Conservation (phyloP, 225 moss, liverwort and hornwort genomes). For the Thuidium tamariscinum region DNA sequence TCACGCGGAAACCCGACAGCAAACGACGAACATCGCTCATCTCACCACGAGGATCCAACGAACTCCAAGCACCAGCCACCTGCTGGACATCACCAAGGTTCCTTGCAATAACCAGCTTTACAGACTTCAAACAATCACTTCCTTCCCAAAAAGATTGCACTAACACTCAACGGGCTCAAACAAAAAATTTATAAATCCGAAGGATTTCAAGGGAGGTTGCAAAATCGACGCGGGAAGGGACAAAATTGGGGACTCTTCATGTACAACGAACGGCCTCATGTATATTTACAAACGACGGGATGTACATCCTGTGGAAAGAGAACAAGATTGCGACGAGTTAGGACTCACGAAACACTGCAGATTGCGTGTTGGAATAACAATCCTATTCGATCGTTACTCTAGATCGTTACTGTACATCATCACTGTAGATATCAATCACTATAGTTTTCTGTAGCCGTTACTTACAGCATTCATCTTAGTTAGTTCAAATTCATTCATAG, state of each 20-base stretch:
- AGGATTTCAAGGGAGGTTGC: background rate
- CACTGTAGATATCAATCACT: too few relatives aligned
- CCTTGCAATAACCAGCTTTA: constrained; percentile 93
- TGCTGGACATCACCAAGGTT: constrained; percentile 88
- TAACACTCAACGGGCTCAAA: background rate
- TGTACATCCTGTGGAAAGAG: background rate
- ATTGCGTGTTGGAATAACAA: too few relatives aligned
- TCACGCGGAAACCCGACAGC: constrained; percentile 59
- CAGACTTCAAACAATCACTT: background rate
- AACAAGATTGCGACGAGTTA: background rate
- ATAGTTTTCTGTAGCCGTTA: too few relatives aligned
- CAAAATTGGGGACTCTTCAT: constrained; percentile 22
- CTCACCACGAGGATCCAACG: constrained; percentile 55
- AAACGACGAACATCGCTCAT: constrained; percentile 74
- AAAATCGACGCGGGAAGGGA: background rate
- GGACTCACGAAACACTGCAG: background rate
- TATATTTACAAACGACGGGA: constrained; percentile 14
- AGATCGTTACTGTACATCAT: too few relatives aligned
- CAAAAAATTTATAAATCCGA: background rate
- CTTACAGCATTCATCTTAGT: too few relatives aligned
- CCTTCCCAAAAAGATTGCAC: background rate
- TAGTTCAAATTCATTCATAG: too few relatives aligned
- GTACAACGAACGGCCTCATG: constrained; percentile 15
- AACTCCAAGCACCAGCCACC: constrained; percentile 66
- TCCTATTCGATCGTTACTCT: too few relatives aligned